Percentiles rank a stretch among this genome's conserved stretches.
phyloP scores from a whole-genome alignment of 371 early-diverging fungal genomes.

The Mucor racemosus region DNA sequence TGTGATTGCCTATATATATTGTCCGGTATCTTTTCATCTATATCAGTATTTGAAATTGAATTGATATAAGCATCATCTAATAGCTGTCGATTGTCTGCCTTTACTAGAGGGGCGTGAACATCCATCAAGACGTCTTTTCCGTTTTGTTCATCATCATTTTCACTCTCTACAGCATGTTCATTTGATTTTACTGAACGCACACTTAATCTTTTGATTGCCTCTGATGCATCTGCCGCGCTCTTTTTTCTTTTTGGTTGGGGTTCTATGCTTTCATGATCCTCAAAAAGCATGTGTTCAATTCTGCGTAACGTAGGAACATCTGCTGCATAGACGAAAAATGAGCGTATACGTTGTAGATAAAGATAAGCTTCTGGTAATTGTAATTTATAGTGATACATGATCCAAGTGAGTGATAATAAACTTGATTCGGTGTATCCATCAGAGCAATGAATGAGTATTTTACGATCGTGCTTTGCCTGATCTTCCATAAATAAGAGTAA shows the following conservation, averaged over 20 bases:
- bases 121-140: background rate
- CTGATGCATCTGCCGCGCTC: constrained; percentile 6
- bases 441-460: constrained; percentile 62
- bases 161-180: background rate
- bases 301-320: constrained; percentile 52
- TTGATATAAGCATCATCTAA: constrained; percentile 36
- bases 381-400: constrained; percentile 59
- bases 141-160: background rate
- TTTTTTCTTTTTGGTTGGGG: constrained; percentile 24
- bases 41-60: constrained; percentile 33
- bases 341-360: constrained; percentile 57
- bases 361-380: constrained; percentile 64
- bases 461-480: constrained; percentile 38
- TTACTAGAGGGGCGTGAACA: background rate
- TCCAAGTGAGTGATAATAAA: constrained; percentile 51
- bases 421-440: constrained; percentile 71
- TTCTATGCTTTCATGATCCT: constrained; percentile 25
- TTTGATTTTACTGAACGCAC: background rate
- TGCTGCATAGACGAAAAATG: constrained; percentile 67
- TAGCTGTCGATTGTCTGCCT: constrained; percentile 18
- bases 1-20: constrained; percentile 12
- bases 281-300: constrained; percentile 27
- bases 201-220: background rate
- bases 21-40: constrained; percentile 15
- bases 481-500: constrained; percentile 49